These are phyloP conservation scores for Solanum hybrid DNA, from an alignment of 305 asterid genomes.

Conservation along the genomic window DNA sequence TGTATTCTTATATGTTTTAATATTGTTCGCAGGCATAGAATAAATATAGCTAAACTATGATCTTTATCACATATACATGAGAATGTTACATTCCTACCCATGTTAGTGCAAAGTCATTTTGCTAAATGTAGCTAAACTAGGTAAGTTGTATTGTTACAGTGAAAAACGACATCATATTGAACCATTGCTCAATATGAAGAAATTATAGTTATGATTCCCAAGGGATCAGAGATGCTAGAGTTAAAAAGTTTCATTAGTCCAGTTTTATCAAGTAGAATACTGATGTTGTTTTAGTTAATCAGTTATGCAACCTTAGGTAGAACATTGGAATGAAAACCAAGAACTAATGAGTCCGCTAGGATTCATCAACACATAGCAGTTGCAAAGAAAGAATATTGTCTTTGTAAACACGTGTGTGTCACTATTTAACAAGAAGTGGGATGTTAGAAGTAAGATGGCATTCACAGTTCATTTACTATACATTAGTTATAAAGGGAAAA, in stretches of 20 bases:
- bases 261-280: background rate
- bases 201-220: background rate
- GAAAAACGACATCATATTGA: background rate
- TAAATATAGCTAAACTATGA: background rate
- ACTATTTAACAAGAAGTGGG: no score
- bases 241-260: background rate
- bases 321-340: background rate
- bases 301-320: background rate
- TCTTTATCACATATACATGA: background rate
- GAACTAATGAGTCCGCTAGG: background rate
- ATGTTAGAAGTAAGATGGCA: no score
- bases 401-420: no score
- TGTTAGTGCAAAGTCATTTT: background rate
- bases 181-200: background rate
- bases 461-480: background rate
- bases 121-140: background rate
- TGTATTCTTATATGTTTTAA: background rate
- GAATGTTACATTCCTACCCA: background rate
- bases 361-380: background rate
- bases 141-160: background rate
- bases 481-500: background rate
- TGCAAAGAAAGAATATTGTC: no score
- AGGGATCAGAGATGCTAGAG: background rate
- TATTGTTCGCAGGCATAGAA: background rate
- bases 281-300: background rate